Conservation (phyloP, 169 alveolate species). For the Hepatocystis sp. region DNA sequence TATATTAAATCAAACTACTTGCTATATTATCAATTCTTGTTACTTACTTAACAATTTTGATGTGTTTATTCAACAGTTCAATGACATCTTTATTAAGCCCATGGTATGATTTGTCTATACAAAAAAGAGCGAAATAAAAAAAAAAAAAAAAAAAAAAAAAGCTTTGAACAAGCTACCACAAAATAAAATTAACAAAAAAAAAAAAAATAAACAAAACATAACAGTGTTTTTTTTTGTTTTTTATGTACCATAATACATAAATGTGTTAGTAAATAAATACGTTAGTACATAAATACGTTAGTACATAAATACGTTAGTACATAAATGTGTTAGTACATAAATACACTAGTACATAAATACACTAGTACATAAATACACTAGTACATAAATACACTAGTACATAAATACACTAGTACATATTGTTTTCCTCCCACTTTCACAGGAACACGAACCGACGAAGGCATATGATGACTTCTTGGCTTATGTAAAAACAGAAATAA, state of each 20-base stretch:
- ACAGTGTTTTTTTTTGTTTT: not conserved
- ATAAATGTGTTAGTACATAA: too few species aligned
- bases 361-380: too few species aligned
- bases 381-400: not conserved
- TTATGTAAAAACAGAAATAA: conserved; percentile 1
- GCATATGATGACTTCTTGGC: conserved; percentile 35
- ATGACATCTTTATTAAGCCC: conserved; percentile 22
- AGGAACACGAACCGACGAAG: conserved; percentile 6
- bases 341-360: too few species aligned
- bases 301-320: too few species aligned
- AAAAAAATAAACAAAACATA: not conserved
- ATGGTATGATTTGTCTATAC: conserved; percentile 14
- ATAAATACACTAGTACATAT: not conserved
- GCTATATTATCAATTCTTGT: conserved; percentile 30
- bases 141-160: conserved; percentile 4
- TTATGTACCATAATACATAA: too few species aligned
- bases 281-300: too few species aligned
- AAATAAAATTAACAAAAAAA: too few species aligned
- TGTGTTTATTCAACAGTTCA: conserved; percentile 22
- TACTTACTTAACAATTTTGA: conserved; percentile 40
- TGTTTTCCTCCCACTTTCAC: not conserved
- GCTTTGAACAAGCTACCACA: not conserved
- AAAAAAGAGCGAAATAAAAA: not conserved
- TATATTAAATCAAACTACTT: conserved; percentile 19
- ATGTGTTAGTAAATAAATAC: too few species aligned